These are phyloP conservation scores for Circinella umbellata DNA, from an alignment of 371 early-diverging fungal species.

Conservation along the genomic window DNA sequence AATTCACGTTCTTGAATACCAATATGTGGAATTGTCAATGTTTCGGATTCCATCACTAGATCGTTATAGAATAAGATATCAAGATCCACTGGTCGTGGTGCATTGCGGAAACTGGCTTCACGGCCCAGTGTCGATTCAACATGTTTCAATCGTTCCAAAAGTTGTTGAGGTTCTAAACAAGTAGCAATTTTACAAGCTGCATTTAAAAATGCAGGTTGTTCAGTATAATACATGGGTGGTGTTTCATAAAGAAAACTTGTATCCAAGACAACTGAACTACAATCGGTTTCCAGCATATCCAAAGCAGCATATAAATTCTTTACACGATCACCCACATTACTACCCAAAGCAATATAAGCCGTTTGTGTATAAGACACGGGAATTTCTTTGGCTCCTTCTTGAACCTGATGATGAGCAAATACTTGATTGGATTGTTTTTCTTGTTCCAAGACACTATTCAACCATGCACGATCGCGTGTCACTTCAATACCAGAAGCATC, in stretches of 20 bases:
- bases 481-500: slow-evolving; percentile 91
- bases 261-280: slow-evolving; percentile 72
- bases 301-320: slow-evolving; percentile 82
- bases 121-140: slow-evolving; percentile 88
- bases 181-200: slow-evolving; percentile 87
- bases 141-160: slow-evolving; percentile 82
- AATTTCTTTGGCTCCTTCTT: slow-evolving; percentile 27
- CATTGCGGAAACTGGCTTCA: slow-evolving; percentile 73
- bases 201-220: slow-evolving; percentile 94
- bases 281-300: slow-evolving; percentile 55
- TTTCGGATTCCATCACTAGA: slow-evolving; percentile 69
- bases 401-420: slow-evolving; percentile 35
- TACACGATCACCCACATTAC: slow-evolving; percentile 89
- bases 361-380: slow-evolving; percentile 46
- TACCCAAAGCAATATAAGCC: slow-evolving; percentile 87
- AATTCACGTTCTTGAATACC: slow-evolving; percentile 92
- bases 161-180: slow-evolving; percentile 69
- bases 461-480: slow-evolving; percentile 71
- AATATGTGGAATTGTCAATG: slow-evolving; percentile 89
- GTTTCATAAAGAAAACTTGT: slow-evolving; percentile 97
- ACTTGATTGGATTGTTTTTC: slow-evolving; percentile 34
- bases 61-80: slow-evolving; percentile 94
- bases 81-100: slow-evolving; percentile 93
- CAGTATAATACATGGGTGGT: slow-evolving; percentile 92
- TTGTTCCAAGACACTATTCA: slow-evolving; percentile 37